A percentile compares a stretch with the other conserved stretches of the same genome.
These are phyloP conservation scores for Adansonia digitata DNA, from an alignment of 345 rosid genomes.

Conservation along the genomic window DNA sequence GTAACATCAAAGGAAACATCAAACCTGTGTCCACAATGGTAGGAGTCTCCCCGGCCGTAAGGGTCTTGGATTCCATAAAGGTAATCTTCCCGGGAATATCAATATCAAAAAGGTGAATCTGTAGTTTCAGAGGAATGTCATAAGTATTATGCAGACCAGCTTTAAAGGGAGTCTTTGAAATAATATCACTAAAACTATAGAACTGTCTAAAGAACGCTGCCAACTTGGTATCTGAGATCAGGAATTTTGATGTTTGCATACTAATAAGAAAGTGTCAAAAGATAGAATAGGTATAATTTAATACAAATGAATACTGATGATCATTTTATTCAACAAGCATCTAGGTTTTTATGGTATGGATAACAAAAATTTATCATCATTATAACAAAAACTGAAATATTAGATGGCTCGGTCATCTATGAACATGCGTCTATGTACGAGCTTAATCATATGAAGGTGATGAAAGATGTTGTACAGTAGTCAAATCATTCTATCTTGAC, in stretches of 20 bases:
- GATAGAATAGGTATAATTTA: background rate
- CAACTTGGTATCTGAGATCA: background rate
- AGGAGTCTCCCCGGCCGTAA: slow-evolving; percentile 87
- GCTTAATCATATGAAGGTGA: background rate
- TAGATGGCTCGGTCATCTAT: background rate
- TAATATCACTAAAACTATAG: background rate
- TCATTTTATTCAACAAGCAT: background rate
- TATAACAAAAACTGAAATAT: background rate
- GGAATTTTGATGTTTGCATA: background rate
- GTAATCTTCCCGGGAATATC: slow-evolving; percentile 96
- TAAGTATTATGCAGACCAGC: slow-evolving; percentile 5
- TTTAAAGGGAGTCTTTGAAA: slow-evolving; percentile 9
- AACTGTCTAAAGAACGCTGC: background rate
- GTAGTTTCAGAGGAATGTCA: slow-evolving; percentile 24
- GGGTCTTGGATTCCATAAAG: slow-evolving; percentile 86
- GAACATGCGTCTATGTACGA: background rate
- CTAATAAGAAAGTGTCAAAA: background rate
- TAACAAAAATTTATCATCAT: background rate
- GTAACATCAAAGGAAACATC: background rate
- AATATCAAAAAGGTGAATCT: slow-evolving; percentile 93
- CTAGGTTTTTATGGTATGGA: background rate
- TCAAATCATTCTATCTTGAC: background rate
- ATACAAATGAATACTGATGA: background rate
- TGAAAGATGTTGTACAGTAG: background rate
- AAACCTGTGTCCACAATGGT: slow-evolving; percentile 94